Base-by-base conservation (phyloP, 257 asterid genomes). In the Paraleonurus japonicus region DNA sequence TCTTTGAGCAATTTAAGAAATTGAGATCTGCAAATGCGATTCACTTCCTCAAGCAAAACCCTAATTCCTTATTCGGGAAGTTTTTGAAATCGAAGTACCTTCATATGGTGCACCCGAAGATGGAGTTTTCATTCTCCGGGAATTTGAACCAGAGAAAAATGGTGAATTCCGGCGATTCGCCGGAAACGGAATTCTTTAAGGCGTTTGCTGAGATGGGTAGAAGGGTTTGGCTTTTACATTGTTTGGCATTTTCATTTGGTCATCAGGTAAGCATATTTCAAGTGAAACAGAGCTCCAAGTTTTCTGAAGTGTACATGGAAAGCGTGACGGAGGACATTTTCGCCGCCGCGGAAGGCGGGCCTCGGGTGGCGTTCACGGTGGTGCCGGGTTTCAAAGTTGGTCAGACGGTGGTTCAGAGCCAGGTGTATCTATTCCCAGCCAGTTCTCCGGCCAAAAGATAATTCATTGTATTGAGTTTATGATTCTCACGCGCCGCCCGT, bases 331-430 rank as follows among this genome's bases (percentile, higher is more conserved):
- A 87, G 2, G 95, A 92, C 13, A 23, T 81, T n/a, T 86, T 81
- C 54, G 41, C 89, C 17, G 82, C 83, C 11, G 80, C 74, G 16
- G 89, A 73, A 9, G 83, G 89, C 5, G 93, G 80, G 0, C 68
- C 74, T 30, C 71, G 78, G 82, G 99, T 86, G 83, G 95, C 89
- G 17, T 95, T 92, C 77, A 84, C 92, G 81, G 99, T 95, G 75
- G 98, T 92, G 22, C 99, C 98, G 10, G 99, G 99, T 13, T 92
- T 95, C 60, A 85, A 76, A 55, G 85, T 92, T 3, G 98, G 99
- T 0, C 79, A 67, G 54, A 79, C 86, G 69, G 96, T 92, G 83
- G 90, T 95, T 7, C 98, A 89, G 78, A 85, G 99, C 80, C 98
- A 89, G 85, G 99, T 95, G 6, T 95, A 95, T 68, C 71, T 92